A percentile compares a stretch with the other conserved stretches of the same genome.
These are phyloP conservation scores for Apiotrichum sp. DNA, from an alignment of 1,284 basidiomycete species.

Conservation along the genomic window DNA sequence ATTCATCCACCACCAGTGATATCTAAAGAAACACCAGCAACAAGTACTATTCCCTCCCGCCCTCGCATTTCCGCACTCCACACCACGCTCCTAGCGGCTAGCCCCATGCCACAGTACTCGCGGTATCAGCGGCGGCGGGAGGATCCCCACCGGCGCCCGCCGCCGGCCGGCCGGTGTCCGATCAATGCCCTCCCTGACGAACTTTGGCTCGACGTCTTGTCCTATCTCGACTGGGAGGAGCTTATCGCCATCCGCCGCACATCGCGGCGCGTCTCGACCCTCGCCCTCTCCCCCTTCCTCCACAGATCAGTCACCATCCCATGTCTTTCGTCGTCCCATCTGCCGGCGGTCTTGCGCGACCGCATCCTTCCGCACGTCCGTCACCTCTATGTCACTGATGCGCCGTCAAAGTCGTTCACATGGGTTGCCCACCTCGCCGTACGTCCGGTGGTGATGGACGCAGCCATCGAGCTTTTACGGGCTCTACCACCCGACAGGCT, in stretches of 20 bases:
- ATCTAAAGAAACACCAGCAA: too few species aligned
- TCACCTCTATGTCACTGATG: conserved; percentile 25
- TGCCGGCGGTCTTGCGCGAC: conserved; percentile 16
- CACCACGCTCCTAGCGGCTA: background rate
- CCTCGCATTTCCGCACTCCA: background rate
- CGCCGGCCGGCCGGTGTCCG: conserved; percentile 16
- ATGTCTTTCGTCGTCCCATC: background rate
- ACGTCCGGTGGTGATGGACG: background rate
- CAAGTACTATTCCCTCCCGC: too few species aligned
- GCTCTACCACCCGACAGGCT: conserved; percentile 23
- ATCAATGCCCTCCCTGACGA: conserved; percentile 28
- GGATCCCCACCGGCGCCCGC: background rate
- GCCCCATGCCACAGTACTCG: background rate
- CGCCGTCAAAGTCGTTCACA: background rate
- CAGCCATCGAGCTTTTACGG: conserved; percentile 13
- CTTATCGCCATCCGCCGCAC: conserved; percentile 21
- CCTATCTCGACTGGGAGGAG: conserved; percentile 21
- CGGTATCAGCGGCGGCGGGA: background rate
- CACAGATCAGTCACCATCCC: conserved; percentile 21
- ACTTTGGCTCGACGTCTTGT: conserved; percentile 24
- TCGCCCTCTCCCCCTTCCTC: conserved; percentile 22
- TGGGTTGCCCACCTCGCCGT: conserved; percentile 4
- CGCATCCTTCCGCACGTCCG: conserved; percentile 22
- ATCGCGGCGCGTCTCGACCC: conserved; percentile 5
- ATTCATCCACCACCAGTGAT: too few species aligned